A percentile compares a stretch with the other conserved stretches of the same genome.
Conservation (phyloP, 441 rosid species). For the Breynia disticha region DNA sequence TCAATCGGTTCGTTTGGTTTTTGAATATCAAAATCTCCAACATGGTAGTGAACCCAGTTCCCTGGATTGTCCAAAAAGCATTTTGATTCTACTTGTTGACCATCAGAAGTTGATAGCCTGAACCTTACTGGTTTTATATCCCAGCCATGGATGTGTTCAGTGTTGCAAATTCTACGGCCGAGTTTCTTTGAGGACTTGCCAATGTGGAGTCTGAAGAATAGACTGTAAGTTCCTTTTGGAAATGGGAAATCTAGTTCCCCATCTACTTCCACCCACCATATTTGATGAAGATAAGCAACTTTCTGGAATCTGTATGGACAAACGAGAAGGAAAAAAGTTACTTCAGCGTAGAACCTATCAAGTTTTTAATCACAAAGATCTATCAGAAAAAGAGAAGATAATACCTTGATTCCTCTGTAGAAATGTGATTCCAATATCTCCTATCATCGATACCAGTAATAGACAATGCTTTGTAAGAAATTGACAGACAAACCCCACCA, state of each 20-base stretch:
- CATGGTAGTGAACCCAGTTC: constrained; percentile 51
- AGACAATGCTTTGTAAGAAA: constrained; percentile 48
- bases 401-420: constrained; percentile 65
- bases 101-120: constrained; percentile 51
- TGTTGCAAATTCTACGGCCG: constrained; percentile 51
- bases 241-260: constrained; percentile 64
- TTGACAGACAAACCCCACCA: constrained; percentile 53
- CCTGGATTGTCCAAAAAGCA: constrained; percentile 45
- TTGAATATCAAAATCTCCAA: constrained; percentile 52
- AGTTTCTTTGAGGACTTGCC: constrained; percentile 49
- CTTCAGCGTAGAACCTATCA: no score
- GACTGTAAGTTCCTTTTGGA: constrained; percentile 52
- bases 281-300: constrained; percentile 69
- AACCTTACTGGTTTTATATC: constrained; percentile 60
- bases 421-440: constrained; percentile 61
- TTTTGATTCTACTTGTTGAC: constrained; percentile 37
- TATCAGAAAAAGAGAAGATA: neutral
- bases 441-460: constrained; percentile 74
- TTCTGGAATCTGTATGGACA: constrained; percentile 37
- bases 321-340: neutral
- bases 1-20: constrained; percentile 19
- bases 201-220: constrained; percentile 64
- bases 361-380: no score
- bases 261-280: constrained; percentile 83
- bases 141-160: constrained; percentile 70